Evolutionary conservation across 306 rosid genomes (phyloP).

Genomic region (Vigna unguiculata): DNA sequence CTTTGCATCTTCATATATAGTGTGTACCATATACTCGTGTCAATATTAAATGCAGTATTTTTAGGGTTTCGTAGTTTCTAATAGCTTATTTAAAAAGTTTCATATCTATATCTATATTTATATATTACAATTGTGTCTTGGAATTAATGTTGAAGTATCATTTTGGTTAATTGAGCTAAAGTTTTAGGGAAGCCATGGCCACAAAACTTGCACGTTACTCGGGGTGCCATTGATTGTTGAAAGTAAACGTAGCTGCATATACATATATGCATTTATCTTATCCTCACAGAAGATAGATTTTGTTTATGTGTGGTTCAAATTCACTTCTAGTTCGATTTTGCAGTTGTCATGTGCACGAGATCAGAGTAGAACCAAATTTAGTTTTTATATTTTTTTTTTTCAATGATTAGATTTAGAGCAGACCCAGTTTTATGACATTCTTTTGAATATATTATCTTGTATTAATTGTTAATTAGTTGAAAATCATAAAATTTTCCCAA

Average conservation of each 20-base stretch:
- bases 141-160: neutral
- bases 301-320: constrained; percentile 40
- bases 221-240: neutral
- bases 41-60: neutral
- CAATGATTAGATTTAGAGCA: no score
- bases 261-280: neutral
- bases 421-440: no score
- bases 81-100: neutral
- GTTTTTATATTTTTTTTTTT: no score
- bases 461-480: no score
- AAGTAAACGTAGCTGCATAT: constrained; percentile 12
- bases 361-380: constrained; percentile 11
- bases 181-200: constrained; percentile 29
- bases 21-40: neutral
- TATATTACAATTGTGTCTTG: neutral
- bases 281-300: constrained; percentile 27
- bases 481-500: no score
- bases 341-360: constrained; percentile 5
- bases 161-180: constrained; percentile 3
- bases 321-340: neutral
- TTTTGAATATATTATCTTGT: no score
- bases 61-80: neutral
- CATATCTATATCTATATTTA: neutral
- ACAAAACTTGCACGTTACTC: constrained; percentile 24
- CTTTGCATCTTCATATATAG: no score